These are phyloP conservation scores for Lachnellula suecica DNA, from an alignment of 2,329 filamentous ascomycete species.

Conservation along the genomic window DNA sequence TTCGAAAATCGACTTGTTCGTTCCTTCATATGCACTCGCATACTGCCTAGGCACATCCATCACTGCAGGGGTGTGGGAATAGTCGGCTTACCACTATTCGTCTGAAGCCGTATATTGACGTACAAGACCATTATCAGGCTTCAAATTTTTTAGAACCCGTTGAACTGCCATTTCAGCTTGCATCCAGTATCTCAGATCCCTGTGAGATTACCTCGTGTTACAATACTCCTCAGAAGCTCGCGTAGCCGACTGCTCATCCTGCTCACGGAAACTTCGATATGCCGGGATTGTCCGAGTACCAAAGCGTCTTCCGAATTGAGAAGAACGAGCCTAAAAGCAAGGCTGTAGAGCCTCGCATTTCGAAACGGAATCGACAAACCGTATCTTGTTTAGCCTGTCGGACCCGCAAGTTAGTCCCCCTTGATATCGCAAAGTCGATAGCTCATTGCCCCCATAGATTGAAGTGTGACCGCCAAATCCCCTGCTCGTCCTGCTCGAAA, in stretches of 20 bases:
- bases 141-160: too few species aligned
- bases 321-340: conserved; percentile 2
- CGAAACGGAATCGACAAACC: conserved; percentile 11
- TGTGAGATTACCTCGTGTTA: too few species aligned
- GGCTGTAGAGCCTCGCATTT: neutral
- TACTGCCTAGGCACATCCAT: too few species aligned
- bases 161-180: too few species aligned
- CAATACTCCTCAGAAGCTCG: too few species aligned
- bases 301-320: conserved; percentile 10
- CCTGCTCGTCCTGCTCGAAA: conserved; percentile 10
- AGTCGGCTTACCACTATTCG: neutral
- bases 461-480: conserved; percentile 13
- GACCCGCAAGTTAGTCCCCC: conserved; percentile 6
- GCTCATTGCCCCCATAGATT: conserved; percentile 3
- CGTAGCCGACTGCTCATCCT: too few species aligned
- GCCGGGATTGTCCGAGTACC: conserved; percentile 5
- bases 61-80: neutral
- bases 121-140: neutral
- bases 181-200: too few species aligned
- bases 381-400: conserved; percentile 11
- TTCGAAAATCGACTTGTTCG: too few species aligned
- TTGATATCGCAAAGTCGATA: neutral
- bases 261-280: too few species aligned
- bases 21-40: too few species aligned
- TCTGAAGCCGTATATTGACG: neutral